Percentiles rank a stretch among this genome's conserved stretches.
Conservation (phyloP, 2,329 filamentous ascomycete species). For the Drechslerella dactyloides region DNA sequence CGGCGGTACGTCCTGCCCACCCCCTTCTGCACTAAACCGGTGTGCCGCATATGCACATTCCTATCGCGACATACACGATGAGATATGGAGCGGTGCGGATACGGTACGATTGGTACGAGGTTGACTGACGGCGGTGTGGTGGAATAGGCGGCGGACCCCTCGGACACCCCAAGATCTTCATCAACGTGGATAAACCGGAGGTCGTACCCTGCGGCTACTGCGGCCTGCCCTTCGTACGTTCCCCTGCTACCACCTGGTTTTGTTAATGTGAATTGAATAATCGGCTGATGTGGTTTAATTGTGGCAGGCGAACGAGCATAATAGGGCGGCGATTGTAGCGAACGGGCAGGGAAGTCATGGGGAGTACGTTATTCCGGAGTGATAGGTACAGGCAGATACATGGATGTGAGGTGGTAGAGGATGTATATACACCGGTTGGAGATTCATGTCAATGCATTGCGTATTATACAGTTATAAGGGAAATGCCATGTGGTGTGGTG, state of each 20-base stretch:
- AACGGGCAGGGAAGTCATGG: constrained; percentile 42
- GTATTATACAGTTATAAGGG: no score
- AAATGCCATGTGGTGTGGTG: no score
- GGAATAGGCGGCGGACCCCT: constrained; percentile 76
- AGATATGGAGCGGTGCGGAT: no score
- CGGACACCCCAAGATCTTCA: constrained; percentile 92
- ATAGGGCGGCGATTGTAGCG: constrained; percentile 41
- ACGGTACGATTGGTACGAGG: background rate
- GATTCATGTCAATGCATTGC: no score
- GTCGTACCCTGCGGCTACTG: constrained; percentile 92
- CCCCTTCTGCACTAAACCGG: no score
- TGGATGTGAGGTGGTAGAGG: no score
- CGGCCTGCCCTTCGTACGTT: constrained; percentile 68
- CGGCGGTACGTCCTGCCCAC: constrained; percentile 67
- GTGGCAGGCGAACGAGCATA: constrained; percentile 33
- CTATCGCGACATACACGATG: no score
- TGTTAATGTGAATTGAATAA: background rate
- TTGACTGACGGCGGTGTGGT: constrained; percentile 2
- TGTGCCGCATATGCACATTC: no score
- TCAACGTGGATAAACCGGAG: constrained; percentile 97
- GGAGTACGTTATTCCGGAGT: constrained; percentile 43
- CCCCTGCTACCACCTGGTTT: background rate
- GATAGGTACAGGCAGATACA: background rate
- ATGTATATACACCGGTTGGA: background rate
- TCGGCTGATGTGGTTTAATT: background rate